Evolutionary conservation across 2,329 filamentous ascomycete species (phyloP).

Genomic region (Exophiala aquamarina): DNA sequence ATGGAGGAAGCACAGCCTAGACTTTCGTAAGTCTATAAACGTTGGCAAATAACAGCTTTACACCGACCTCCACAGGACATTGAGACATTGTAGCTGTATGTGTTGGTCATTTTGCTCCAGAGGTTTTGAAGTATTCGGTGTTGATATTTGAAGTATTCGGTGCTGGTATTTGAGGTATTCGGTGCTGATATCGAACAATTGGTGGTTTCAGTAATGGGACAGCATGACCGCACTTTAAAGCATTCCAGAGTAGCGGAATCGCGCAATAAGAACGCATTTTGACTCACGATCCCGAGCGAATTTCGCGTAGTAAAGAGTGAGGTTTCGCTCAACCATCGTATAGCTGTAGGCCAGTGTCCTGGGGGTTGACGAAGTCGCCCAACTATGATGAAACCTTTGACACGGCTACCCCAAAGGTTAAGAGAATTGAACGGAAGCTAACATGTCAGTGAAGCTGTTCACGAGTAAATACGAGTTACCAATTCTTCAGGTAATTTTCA

Average conservation of each 20-base stretch:
- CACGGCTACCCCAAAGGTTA: conserved; percentile 6
- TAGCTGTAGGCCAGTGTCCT: conserved; percentile 2
- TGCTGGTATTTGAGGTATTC: conserved; percentile 3
- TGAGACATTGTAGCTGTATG: conserved; percentile 7
- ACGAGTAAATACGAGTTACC: conserved; percentile 6
- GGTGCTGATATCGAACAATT: conserved; percentile 7
- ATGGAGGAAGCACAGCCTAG: conserved; percentile 8
- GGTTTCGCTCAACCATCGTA: conserved; percentile 5
- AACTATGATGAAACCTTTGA: conserved; percentile 6
- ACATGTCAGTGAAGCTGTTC: conserved; percentile 4
- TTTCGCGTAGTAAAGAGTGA: conserved; percentile 5
- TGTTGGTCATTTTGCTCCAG: conserved; percentile 5
- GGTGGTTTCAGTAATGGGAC: conserved; percentile 4
- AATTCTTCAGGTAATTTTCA: conserved; percentile 7
- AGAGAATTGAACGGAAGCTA: conserved; percentile 7
- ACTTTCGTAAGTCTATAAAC: conserved; percentile 7
- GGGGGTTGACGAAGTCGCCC: conserved; percentile 5
- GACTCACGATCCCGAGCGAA: conserved; percentile 6
- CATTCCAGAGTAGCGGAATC: conserved; percentile 6
- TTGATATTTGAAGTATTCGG: conserved; percentile 2
- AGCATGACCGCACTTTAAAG: conserved; percentile 5
- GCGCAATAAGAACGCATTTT: conserved; percentile 6
- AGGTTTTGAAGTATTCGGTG: conserved; percentile 6
- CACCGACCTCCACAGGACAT: conserved; percentile 8
- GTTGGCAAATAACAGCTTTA: conserved; percentile 4